phyloP scores from a whole-genome alignment of 139 green algal species.

The Yamagishiella unicocca region DNA sequence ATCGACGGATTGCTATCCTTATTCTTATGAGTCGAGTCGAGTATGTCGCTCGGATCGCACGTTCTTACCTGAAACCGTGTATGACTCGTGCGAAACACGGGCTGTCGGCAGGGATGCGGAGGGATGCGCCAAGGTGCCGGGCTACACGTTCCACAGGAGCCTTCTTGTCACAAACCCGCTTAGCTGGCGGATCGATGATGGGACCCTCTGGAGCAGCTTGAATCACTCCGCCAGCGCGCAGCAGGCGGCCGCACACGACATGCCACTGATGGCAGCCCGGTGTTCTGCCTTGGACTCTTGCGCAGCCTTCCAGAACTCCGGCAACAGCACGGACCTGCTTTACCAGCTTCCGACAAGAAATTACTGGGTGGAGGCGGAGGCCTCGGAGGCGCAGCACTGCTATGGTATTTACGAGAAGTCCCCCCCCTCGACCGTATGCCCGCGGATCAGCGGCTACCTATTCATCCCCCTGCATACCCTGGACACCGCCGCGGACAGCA shows the following conservation, averaged over 20 bases:
- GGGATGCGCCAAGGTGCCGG: slow-evolving; percentile 40
- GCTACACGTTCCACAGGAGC: slow-evolving; percentile 37
- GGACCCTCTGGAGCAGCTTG: not conserved
- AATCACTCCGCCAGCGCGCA: not conserved
- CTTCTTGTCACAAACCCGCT: not conserved
- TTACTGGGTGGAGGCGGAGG: not conserved
- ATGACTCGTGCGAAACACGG: slow-evolving; percentile 7
- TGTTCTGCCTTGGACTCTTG: not conserved
- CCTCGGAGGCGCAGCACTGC: not conserved
- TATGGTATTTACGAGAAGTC: slow-evolving; percentile 38
- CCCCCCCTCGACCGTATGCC: not conserved
- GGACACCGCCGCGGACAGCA: not conserved
- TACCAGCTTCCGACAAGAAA: slow-evolving; percentile 16
- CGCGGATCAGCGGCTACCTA: slow-evolving; percentile 51
- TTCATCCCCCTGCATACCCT: slow-evolving; percentile 37
- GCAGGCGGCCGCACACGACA: slow-evolving; percentile 23
- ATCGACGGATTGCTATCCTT: slow-evolving; percentile 36
- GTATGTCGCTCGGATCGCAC: not conserved
- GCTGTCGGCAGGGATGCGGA: not conserved
- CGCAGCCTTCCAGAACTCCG: slow-evolving; percentile 31
- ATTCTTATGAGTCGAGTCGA: slow-evolving; percentile 10
- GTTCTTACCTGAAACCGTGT: not conserved
- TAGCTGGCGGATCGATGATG: slow-evolving; percentile 14
- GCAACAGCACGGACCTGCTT: slow-evolving; percentile 26
- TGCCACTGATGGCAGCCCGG: slow-evolving; percentile 37